These are phyloP conservation scores for Alternaria incomplexa DNA, from an alignment of 2,329 filamentous ascomycete species.

Conservation along the genomic window DNA sequence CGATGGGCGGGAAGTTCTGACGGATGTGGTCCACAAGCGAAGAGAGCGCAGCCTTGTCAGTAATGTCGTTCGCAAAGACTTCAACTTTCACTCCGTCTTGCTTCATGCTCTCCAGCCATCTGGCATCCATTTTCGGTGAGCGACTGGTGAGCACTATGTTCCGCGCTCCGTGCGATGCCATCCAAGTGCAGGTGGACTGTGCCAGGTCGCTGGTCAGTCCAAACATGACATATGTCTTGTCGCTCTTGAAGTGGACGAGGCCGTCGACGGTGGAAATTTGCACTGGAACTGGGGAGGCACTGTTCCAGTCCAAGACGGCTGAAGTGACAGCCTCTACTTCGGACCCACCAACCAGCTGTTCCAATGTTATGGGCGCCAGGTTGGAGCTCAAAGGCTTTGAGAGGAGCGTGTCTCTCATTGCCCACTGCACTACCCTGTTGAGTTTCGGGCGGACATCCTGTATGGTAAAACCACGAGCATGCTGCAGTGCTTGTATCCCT, in stretches of 20 bases:
- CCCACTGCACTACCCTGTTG: not conserved
- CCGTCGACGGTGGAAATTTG: not conserved
- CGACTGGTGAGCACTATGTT: conserved; percentile 22
- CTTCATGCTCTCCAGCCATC: not conserved
- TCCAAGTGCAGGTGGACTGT: conserved; percentile 17
- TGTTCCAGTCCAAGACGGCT: not conserved
- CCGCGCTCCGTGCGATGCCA: conserved; percentile 23
- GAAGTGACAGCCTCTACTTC: not conserved
- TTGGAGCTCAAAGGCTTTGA: not conserved
- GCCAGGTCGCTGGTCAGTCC: conserved; percentile 33
- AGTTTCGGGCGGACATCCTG: not conserved
- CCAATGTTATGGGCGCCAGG: not conserved
- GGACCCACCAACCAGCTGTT: not conserved
- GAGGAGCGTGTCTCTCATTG: not conserved
- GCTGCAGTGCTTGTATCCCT: not conserved
- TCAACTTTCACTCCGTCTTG: conserved; percentile 6
- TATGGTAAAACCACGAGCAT: not conserved
- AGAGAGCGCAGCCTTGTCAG: not conserved
- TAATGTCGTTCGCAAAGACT: not conserved
- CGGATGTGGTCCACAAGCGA: not conserved
- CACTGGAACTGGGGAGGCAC: not conserved
- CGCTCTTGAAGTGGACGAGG: not conserved
- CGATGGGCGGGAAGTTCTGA: conserved; percentile 15
- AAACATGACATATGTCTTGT: conserved; percentile 29
- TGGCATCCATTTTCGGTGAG: not conserved